A percentile compares a stretch with the other conserved stretches of the same genome.
Evolutionary conservation across 495 filamentous ascomycete genomes (phyloP).

Genomic region (Margaritispora aquatica): DNA sequence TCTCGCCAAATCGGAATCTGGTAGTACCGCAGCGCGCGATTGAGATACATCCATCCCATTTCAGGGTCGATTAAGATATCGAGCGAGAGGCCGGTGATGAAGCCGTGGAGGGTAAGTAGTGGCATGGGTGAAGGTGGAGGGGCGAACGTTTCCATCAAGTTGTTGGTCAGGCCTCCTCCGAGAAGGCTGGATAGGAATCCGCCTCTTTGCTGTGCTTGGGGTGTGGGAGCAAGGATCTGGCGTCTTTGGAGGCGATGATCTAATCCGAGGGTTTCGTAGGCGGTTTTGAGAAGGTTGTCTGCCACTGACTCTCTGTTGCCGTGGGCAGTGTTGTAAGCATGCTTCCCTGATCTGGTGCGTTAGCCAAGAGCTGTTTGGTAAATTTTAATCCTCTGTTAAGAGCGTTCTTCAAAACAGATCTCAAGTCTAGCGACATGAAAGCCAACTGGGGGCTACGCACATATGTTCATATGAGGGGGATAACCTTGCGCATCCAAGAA

Average conservation of each 20-base stretch:
- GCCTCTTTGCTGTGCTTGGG: not conserved
- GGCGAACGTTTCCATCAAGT: not conserved
- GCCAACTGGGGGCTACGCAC: not conserved
- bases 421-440: no score
- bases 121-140: not conserved
- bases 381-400: no score
- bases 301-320: not conserved
- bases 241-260: not conserved
- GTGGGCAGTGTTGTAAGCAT: slow-evolving; percentile 1
- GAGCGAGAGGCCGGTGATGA: not conserved
- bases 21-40: slow-evolving; percentile 1
- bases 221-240: not conserved
- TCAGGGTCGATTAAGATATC: not conserved
- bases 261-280: not conserved
- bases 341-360: not conserved
- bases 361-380: no score
- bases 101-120: not conserved
- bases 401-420: no score
- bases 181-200: not conserved
- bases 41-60: not conserved
- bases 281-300: not conserved
- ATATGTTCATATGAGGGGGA: not conserved
- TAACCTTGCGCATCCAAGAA: slow-evolving; percentile 4
- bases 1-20: slow-evolving; percentile 1
- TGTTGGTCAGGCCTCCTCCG: not conserved